Conservation (phyloP, 139 green algal genomes). For the Chlamydomonas eustigma region DNA sequence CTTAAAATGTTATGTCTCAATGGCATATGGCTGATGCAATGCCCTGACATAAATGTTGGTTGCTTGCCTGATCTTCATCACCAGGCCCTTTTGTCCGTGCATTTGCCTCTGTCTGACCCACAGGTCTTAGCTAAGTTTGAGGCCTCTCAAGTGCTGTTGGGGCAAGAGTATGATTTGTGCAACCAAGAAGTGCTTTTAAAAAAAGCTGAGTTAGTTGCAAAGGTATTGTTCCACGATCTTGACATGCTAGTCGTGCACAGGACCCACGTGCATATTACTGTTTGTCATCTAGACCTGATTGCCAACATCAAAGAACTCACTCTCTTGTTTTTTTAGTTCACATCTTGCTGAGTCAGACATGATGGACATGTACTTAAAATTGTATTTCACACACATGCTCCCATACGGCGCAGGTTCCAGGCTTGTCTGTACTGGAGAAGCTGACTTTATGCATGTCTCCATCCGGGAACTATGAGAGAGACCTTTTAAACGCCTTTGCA, state of each 20-base stretch:
- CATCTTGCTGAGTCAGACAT: background rate
- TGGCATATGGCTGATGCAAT: too few species aligned
- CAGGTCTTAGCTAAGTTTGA: background rate
- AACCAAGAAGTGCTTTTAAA: background rate
- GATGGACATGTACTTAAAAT: background rate
- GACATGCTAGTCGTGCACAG: too few species aligned
- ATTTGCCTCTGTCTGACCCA: background rate
- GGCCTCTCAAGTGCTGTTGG: background rate
- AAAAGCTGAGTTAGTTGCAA: background rate
- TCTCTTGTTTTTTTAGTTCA: background rate
- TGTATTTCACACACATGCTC: background rate
- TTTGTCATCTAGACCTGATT: background rate
- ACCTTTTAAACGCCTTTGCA: background rate
- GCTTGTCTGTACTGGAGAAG: constrained; percentile 43
- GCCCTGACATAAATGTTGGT: too few species aligned
- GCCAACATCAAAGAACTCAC: background rate
- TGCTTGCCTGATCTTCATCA: too few species aligned
- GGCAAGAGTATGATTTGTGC: background rate
- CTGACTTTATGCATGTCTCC: constrained; percentile 52
- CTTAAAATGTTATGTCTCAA: too few species aligned
- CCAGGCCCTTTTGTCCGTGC: too few species aligned
- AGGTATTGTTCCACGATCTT: background rate
- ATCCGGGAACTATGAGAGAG: constrained; percentile 26
- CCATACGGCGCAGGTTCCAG: constrained; percentile 20
- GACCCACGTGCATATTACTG: constrained; percentile 31